Percentiles rank a stretch among this genome's conserved stretches.
phyloP scores from a whole-genome alignment of 78 protist species.

The Protostelium mycophagum region DNA sequence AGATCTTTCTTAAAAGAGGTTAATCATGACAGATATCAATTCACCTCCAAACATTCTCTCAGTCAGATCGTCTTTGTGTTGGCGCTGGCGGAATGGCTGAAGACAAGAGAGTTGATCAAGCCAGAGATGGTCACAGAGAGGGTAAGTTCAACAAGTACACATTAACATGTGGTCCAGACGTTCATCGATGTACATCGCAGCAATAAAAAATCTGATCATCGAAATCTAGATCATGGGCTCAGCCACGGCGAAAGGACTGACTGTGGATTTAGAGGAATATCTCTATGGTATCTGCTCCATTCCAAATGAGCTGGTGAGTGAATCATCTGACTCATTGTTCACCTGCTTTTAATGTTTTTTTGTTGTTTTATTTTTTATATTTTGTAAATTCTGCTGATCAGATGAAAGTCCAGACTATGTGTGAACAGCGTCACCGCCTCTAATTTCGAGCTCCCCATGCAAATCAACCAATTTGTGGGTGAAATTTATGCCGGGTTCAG shows the following conservation, averaged over 20 bases:
- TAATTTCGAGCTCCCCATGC: slow-evolving; percentile 40
- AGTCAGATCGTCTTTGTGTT: slow-evolving; percentile 19
- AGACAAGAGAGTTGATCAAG: slow-evolving; percentile 8
- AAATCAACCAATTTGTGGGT: slow-evolving; percentile 20
- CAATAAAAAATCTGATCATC: not conserved
- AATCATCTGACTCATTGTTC: not conserved
- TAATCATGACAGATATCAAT: slow-evolving; percentile 15
- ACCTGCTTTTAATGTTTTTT: not conserved
- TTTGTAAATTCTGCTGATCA: not conserved
- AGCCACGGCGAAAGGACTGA: slow-evolving; percentile 8
- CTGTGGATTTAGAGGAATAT: slow-evolving; percentile 58
- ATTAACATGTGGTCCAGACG: too few species aligned
- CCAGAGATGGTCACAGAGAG: slow-evolving; percentile 15
- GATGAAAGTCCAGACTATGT: slow-evolving; percentile 40
- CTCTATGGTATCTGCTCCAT: slow-evolving; percentile 50
- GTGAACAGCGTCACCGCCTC: slow-evolving; percentile 63
- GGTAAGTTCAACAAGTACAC: not conserved
- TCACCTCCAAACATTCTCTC: slow-evolving; percentile 24
- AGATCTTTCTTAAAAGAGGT: not conserved
- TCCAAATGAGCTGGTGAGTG: slow-evolving; percentile 45
- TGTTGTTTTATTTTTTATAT: not conserved
- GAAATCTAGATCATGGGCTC: not conserved
- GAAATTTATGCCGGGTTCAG: slow-evolving; percentile 62
- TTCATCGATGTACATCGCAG: not conserved
- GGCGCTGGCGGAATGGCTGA: slow-evolving; percentile 31